phyloP scores from a whole-genome alignment of 169 alveolate species.

The Plasmodium coatneyi region DNA sequence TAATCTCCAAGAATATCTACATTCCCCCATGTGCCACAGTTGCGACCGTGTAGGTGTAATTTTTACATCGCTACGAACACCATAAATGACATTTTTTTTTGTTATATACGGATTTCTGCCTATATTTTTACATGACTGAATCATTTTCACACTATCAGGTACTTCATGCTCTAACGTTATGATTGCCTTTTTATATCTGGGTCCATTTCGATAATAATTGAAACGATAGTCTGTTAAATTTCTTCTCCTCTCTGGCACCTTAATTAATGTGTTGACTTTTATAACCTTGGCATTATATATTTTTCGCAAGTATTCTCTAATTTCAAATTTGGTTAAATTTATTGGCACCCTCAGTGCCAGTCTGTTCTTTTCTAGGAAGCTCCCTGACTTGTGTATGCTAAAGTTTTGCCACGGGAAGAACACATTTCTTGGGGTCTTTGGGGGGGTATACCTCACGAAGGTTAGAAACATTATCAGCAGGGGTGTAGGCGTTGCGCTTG shows the following conservation, averaged over 20 bases:
- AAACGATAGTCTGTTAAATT: slow-evolving; percentile 79
- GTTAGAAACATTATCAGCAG: slow-evolving; percentile 47
- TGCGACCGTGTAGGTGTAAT: slow-evolving; percentile 77
- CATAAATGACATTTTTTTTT: slow-evolving; percentile 86
- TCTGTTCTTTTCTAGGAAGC: slow-evolving; percentile 87
- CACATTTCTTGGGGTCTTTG: slow-evolving; percentile 84
- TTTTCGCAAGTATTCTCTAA: slow-evolving; percentile 88
- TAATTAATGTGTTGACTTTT: slow-evolving; percentile 87
- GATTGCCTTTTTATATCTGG: slow-evolving; percentile 90
- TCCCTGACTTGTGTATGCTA: slow-evolving; percentile 88
- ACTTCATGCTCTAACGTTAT: slow-evolving; percentile 88
- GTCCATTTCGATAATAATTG: slow-evolving; percentile 88
- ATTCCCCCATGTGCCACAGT: slow-evolving; percentile 77
- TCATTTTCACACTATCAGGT: slow-evolving; percentile 90
- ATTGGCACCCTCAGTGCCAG: slow-evolving; percentile 90
- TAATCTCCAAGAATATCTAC: slow-evolving; percentile 80
- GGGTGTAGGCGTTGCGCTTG: not conserved
- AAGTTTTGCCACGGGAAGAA: slow-evolving; percentile 91
- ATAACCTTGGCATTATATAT: slow-evolving; percentile 88
- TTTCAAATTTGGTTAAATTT: slow-evolving; percentile 89
- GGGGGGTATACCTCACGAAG: slow-evolving; percentile 58
- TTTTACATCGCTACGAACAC: slow-evolving; percentile 79
- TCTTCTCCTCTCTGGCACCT: slow-evolving; percentile 85
- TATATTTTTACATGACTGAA: slow-evolving; percentile 83
- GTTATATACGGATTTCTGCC: slow-evolving; percentile 88